Evolutionary conservation across 164 flowering plant genomes (phyloP), one percentile per base, ranked within the genome.

Genomic region (Akebia trifoliata): DNA sequence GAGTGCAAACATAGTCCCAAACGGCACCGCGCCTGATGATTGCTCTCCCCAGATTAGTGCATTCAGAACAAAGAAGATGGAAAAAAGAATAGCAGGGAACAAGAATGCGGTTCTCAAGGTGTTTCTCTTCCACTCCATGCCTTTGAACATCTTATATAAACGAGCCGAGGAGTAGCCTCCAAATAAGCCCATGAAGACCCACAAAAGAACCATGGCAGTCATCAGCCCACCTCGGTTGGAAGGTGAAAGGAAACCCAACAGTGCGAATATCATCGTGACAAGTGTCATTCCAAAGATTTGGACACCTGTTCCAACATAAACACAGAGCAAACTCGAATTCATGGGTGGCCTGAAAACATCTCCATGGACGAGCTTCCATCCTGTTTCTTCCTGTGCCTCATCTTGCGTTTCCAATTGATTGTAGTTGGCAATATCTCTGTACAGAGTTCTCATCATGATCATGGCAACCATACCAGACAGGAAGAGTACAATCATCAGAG

Each of bases 101-200:
- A 74, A 62, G 54, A 71, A 61, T 24, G 75, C 78, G 1, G 78
- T 71, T 37, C 65, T 68, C 38, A 74, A 35, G 11, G 78, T 71
- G 58, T 61, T 71, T 55, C 26, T 74, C 30, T 74, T 74, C 78
- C 78, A 74, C 50, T 74, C 70, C 12, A 73, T 62, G 29, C 78
- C 78, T 29, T 68, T 71, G 63, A 74, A 74, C 75, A 71, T 71
- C 61, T 74, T 74, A 58, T 74, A 68, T 17, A 74, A 56, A 32
- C 73, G 72, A 1, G 75, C 70, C 8, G 75, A 71, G 35, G 68
- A 64, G 60, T 68, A 74, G 11, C 78, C 78, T 2, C 68, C 75
- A 71, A 75, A 69, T 56, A 75, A 49, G 47, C 78, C 78, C 78
- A 75, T 75, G 66, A 75, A 75, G 30, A 75, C 78, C 78, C 78